Base-by-base conservation (phyloP, 2,329 filamentous ascomycete genomes). In the Fusarium oxysporum region DNA sequence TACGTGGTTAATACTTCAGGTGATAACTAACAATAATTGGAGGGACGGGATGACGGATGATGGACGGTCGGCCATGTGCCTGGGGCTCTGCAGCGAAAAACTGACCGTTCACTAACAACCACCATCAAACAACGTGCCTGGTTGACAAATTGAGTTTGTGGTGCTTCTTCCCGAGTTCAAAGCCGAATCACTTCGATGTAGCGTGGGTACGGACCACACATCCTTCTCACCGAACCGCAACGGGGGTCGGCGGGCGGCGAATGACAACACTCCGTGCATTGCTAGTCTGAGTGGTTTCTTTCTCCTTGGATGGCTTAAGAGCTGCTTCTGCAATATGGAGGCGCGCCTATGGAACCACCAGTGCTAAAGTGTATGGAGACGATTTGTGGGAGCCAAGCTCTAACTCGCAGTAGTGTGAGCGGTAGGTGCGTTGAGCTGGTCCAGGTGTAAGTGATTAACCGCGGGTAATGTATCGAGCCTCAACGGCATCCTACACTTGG, bases 201-300 rank as follows among this genome's bases (percentile, higher is more conserved):
- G 19, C 21, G 35, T 70, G 37, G 60, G 44, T 51, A 62, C 35
- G 38, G 45, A 8, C 45, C 47, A 37, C 35, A 65, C 62, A 64
- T 70, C 66, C 66, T 73, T 75, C 74, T 76, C 72, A 76, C 74
- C 74, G 72, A 76, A 43, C 64, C 62, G 30, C 50, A 47, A 61
- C 43, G 37, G 50, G 53, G 56, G 47, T 44, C 19, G 56, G 38
- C 40, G 66, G 59, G 25, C 33, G 43, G 45, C 56, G 45, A 57
- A 44, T 38, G 40, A 47, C 43, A 63, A 61, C 50, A 48, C 60
- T 50, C 55, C 40, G 55, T 62, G 53, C 45, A 33, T 59, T 45
- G 45, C 30, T 44, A 53, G 23, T 57, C 51, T 61, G 63, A 70
- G 61, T 71, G 61, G 70, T 65, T 70, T 75, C 47, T 38, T 62